Base-by-base conservation (phyloP, 306 rosid species). In the Biancaea sappan region DNA sequence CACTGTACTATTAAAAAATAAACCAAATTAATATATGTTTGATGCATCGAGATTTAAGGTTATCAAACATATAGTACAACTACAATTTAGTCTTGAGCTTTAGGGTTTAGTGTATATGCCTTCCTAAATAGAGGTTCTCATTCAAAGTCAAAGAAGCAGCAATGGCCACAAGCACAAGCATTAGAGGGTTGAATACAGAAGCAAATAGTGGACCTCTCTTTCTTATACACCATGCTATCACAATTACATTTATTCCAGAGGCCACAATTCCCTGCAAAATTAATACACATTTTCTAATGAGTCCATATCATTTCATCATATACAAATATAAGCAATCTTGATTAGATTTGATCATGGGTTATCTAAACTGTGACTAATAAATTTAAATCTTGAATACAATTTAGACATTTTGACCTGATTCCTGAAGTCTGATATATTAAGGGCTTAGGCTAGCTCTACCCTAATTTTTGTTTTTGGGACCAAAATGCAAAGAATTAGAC, bases 151-250 rank as follows among this genome's bases (percentile, higher is more conserved):
- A 41, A 56, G 53, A 77, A 19, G 76, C 62, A 52, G 76, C 78
- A 3, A 82, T 8, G 71, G 69, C 69, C 11, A 77, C 85, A 34
- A 82, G 61, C 12, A 82, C 56, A 41, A 82, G 69, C 54, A 59
- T 48, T 6, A 82, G 69, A 40, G 85, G 82, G 15, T 60, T 68
- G 73, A 82, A 82, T 32, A 41, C 22, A 3, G 82, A 77, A 0
- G 64, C 75, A 59, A 72, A 81, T 21, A 77, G 29, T 28, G 85
- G 79, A 7, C 85, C 82, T 34, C 54, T 82, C 82, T 25, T 67
- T 14, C 16, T n/a, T 18, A 82, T 41, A 65, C 79, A 72, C 86
- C 82, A 82, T 0, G 80, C 69, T 25, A 60, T 61, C 0, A 28
- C 31, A n/a, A 32, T 53, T 16, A 72, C 48, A 24, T 26, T 9